phyloP scores from a whole-genome alignment of 179 eudicot species.

The Drosera spatulata region DNA sequence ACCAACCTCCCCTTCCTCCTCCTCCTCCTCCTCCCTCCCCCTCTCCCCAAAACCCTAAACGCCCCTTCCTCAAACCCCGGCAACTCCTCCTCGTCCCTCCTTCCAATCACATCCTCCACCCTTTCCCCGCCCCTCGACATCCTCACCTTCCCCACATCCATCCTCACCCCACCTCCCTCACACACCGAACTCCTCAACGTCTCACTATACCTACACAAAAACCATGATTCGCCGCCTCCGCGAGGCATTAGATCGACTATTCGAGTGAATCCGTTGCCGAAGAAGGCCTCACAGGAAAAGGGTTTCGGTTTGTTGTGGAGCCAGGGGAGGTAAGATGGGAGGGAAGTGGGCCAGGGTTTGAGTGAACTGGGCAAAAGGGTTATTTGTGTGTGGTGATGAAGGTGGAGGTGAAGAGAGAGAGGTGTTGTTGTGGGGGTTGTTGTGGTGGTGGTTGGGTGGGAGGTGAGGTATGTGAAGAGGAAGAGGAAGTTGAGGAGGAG shows the following conservation, averaged over 20 bases:
- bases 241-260: constrained; percentile 29
- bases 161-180: constrained; percentile 57
- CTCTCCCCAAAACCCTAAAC: constrained; percentile 30
- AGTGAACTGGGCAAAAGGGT: constrained; percentile 1
- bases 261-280: constrained; percentile 70
- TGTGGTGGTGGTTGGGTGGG: constrained; percentile 12
- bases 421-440: constrained; percentile 9
- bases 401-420: constrained; percentile 12
- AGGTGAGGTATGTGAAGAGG: constrained; percentile 16
- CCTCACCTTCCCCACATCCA: constrained; percentile 53
- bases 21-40: constrained; percentile 1
- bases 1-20: constrained; percentile 18
- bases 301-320: constrained; percentile 9
- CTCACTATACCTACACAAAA: constrained; percentile 49
- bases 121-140: constrained; percentile 84
- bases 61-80: constrained; percentile 56
- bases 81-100: constrained; percentile 24
- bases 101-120: constrained; percentile 61
- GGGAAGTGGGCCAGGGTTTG: constrained; percentile 71
- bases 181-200: constrained; percentile 70
- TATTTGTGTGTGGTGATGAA: constrained; percentile 4
- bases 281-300: constrained; percentile 64
- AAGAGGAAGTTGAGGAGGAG: constrained; percentile 26
- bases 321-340: constrained; percentile 91
- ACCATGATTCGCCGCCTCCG: constrained; percentile 39